Conservation (phyloP, 139 green algal genomes). For the Chlamydomonas applanata region DNA sequence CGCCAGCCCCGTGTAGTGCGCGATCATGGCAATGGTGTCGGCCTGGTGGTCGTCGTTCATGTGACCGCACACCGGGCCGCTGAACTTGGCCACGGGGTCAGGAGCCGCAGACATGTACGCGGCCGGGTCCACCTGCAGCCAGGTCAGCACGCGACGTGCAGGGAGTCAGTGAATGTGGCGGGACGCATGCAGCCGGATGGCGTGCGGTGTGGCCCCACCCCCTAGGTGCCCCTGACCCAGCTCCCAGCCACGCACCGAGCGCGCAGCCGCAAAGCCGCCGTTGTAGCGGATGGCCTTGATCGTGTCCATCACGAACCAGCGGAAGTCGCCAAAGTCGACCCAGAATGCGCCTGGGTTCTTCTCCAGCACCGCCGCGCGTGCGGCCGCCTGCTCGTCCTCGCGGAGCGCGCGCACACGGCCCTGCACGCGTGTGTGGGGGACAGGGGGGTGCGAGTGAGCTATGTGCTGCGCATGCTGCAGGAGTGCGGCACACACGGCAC, state of each 20-base stretch:
- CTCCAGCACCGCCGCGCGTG: constrained; percentile 55
- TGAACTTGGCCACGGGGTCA: constrained; percentile 78
- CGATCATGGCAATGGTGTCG: constrained; percentile 59
- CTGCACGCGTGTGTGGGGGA: constrained; percentile 25
- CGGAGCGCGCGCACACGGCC: constrained; percentile 44
- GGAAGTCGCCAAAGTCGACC: constrained; percentile 83
- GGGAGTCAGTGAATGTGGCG: background rate
- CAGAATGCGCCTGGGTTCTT: constrained; percentile 81
- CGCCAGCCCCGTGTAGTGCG: constrained; percentile 51
- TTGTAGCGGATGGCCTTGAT: constrained; percentile 54
- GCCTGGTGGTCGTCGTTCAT: constrained; percentile 80
- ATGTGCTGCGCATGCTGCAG: too few species aligned
- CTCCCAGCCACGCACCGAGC: constrained; percentile 27
- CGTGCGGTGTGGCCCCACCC: background rate
- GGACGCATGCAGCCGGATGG: background rate
- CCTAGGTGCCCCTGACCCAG: background rate
- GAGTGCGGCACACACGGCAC: too few species aligned
- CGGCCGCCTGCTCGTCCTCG: constrained; percentile 38
- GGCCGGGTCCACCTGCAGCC: constrained; percentile 40
- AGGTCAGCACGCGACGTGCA: background rate
- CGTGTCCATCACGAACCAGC: constrained; percentile 53
- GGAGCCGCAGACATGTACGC: constrained; percentile 57
- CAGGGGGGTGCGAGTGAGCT: too few species aligned
- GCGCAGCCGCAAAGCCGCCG: constrained; percentile 71
- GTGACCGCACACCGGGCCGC: constrained; percentile 68